Conservation (phyloP, 2,329 filamentous ascomycete genomes). For the Penicillium sp. region DNA sequence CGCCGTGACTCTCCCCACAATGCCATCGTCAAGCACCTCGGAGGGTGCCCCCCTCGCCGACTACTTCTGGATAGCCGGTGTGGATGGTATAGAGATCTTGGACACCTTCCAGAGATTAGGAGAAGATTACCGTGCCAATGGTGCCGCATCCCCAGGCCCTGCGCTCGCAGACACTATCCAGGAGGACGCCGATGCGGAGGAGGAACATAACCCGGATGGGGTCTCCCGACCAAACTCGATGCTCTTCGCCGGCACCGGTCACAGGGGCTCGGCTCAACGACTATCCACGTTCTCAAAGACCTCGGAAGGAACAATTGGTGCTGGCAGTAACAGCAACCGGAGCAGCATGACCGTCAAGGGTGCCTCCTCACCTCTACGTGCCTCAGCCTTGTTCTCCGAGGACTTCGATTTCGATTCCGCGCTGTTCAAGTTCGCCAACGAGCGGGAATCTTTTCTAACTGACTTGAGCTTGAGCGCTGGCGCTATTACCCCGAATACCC, state of each 20-base stretch:
- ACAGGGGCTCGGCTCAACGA: conserved; percentile 43
- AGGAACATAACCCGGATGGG: conserved; percentile 39
- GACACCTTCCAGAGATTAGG: conserved; percentile 44
- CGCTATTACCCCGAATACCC: conserved; percentile 64
- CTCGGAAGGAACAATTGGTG: conserved; percentile 44
- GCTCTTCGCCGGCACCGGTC: conserved; percentile 20
- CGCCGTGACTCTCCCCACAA: conserved; percentile 15
- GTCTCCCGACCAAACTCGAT: conserved; percentile 44
- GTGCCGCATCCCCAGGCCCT: conserved; percentile 35
- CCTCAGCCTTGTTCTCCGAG: conserved; percentile 45
- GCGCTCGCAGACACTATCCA: conserved; percentile 58
- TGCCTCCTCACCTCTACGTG: conserved; percentile 31
- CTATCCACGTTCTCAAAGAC: conserved; percentile 52
- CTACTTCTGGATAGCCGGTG: conserved; percentile 62
- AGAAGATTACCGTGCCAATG: conserved; percentile 42
- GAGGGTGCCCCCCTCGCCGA: conserved; percentile 59
- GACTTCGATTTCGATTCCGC: conserved; percentile 95
- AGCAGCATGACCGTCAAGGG: conserved; percentile 63
- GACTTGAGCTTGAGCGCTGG: conserved; percentile 88
- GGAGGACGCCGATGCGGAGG: conserved; percentile 58
- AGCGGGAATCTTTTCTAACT: conserved; percentile 88
- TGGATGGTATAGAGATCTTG: conserved; percentile 48
- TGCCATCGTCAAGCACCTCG: conserved; percentile 36
- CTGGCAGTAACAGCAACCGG: conserved; percentile 64
- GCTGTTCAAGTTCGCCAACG: conserved; percentile 89